Evolutionary conservation across 768 basidiomycete species (phyloP).

Genomic region (Kwoniella heveanensis): DNA sequence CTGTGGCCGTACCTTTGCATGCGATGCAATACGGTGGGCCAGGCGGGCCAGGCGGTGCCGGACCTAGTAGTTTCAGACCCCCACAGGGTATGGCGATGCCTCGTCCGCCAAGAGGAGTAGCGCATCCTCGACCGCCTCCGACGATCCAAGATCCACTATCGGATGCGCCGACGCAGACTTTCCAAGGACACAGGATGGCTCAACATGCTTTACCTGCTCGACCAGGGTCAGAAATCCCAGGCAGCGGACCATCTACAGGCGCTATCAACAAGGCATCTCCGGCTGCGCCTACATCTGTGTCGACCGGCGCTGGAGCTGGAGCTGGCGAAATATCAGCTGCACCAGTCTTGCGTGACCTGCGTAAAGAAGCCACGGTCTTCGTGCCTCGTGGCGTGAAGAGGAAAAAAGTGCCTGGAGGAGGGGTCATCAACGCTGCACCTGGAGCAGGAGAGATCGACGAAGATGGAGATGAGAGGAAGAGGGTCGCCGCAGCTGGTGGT

Average conservation of each 20-base stretch:
- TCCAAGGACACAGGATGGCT: slow-evolving; percentile 68
- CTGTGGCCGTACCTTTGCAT: slow-evolving; percentile 14
- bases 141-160: slow-evolving; percentile 71
- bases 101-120: slow-evolving; percentile 34
- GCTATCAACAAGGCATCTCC: slow-evolving; percentile 41
- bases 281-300: slow-evolving; percentile 54
- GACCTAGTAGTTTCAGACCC: slow-evolving; percentile 40
- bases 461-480: slow-evolving; percentile 38
- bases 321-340: slow-evolving; percentile 78
- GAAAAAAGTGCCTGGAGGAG: slow-evolving; percentile 60
- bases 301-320: slow-evolving; percentile 17
- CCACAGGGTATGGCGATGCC: slow-evolving; percentile 12
- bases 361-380: slow-evolving; percentile 92
- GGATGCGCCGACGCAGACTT: slow-evolving; percentile 74
- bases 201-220: slow-evolving; percentile 52
- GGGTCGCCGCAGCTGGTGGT: slow-evolving; percentile 10
- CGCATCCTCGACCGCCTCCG: slow-evolving; percentile 25
- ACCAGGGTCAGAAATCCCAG: slow-evolving; percentile 32
- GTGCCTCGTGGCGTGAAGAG: slow-evolving; percentile 80
- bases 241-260: slow-evolving; percentile 6
- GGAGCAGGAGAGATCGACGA: slow-evolving; percentile 39
- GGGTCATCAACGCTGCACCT: slow-evolving; percentile 47
- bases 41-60: slow-evolving; percentile 23
- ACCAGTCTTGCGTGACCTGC: slow-evolving; percentile 86
- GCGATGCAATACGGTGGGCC: background rate